A percentile compares a stretch with the other conserved stretches of the same genome.
phyloP scores from a whole-genome alignment of 2,329 filamentous ascomycete genomes.

The Aspergillus felis region DNA sequence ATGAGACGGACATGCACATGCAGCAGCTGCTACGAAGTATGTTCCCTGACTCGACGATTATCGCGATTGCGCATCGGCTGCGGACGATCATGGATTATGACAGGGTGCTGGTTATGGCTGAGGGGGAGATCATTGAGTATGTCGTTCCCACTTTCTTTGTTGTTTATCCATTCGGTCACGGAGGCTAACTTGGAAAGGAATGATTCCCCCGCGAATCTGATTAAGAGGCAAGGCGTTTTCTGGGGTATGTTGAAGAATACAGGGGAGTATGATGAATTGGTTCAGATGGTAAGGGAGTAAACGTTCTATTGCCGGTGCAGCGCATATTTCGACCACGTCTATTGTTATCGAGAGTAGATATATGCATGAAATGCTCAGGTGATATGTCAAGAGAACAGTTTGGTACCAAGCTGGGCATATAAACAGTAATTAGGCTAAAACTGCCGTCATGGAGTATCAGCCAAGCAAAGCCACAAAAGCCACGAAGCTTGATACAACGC shows the following conservation, averaged over 20 bases:
- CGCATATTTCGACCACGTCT: no score
- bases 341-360: no score
- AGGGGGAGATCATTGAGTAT: slow-evolving; percentile 52
- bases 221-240: slow-evolving; percentile 17
- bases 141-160: background rate
- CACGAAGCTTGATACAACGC: background rate
- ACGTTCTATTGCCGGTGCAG: background rate
- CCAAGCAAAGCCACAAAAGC: background rate
- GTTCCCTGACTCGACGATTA: slow-evolving; percentile 54
- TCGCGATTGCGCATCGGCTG: slow-evolving; percentile 63
- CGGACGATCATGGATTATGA: slow-evolving; percentile 63
- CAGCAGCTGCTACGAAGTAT: slow-evolving; percentile 54
- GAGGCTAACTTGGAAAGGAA: slow-evolving; percentile 15
- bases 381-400: no score
- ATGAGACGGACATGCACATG: slow-evolving; percentile 55
- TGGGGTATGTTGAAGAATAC: slow-evolving; percentile 25
- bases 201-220: slow-evolving; percentile 18
- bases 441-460: background rate
- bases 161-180: background rate
- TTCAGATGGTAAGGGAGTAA: slow-evolving; percentile 12
- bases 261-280: slow-evolving; percentile 24
- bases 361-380: no score
- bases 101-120: slow-evolving; percentile 54
- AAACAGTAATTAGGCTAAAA: background rate
- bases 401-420: no score